These are phyloP conservation scores for Talaromyces sp. DNA, from an alignment of 2,329 filamentous ascomycete species.

Conservation along the genomic window DNA sequence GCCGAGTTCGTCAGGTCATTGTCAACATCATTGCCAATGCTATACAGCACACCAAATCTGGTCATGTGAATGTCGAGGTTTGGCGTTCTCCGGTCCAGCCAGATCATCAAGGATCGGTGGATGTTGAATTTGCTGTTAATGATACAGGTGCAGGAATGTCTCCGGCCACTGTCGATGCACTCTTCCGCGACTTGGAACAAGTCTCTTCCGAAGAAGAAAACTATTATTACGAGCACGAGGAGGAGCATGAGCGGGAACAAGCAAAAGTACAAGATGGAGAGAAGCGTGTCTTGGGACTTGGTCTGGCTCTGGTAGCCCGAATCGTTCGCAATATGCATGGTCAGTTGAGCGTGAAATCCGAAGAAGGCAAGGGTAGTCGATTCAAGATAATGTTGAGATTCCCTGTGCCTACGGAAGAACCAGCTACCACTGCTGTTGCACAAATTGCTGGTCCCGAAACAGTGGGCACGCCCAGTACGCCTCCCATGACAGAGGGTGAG, in stretches of 20 bases:
- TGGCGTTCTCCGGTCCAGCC: constrained; percentile 53
- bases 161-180: constrained; percentile 54
- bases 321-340: constrained; percentile 89
- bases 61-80: constrained; percentile 68
- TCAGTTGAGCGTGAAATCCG: constrained; percentile 78
- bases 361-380: constrained; percentile 75
- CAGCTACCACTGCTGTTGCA: not conserved
- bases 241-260: constrained; percentile 32
- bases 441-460: constrained; percentile 26
- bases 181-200: constrained; percentile 66
- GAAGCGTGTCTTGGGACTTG: constrained; percentile 67
- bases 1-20: constrained; percentile 76
- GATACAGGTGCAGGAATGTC: constrained; percentile 72
- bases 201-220: constrained; percentile 60
- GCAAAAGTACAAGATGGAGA: constrained; percentile 27
- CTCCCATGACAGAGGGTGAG: constrained; percentile 35
- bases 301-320: constrained; percentile 82
- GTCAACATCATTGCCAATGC: constrained; percentile 84
- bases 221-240: constrained; percentile 22
- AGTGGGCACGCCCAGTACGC: constrained; percentile 29
- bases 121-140: constrained; percentile 71
- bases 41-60: constrained; percentile 70
- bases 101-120: constrained; percentile 52
- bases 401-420: constrained; percentile 53
- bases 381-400: constrained; percentile 82